Conservation (phyloP, 192 early-diverging fungal species). For the Jimgerdemannia flammicorona region DNA sequence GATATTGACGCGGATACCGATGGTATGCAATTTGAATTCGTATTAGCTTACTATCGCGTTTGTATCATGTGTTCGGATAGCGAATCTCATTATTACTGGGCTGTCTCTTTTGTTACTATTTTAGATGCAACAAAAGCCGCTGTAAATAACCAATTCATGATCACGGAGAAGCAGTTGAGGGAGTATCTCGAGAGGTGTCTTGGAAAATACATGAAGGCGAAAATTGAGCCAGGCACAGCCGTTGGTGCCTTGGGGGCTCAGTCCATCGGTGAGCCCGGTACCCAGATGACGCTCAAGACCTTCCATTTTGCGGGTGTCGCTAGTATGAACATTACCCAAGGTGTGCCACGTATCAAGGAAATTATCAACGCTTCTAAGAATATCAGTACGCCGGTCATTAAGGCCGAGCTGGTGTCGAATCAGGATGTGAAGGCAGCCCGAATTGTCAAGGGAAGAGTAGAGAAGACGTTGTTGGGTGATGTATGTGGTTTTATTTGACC, state of each 20-base stretch:
- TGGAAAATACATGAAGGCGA: conserved; percentile 82
- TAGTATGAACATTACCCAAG: conserved; percentile 98
- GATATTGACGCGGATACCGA: conserved; percentile 42
- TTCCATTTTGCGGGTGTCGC: conserved; percentile 99
- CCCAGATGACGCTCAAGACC: conserved; percentile 99
- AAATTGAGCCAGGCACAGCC: conserved; percentile 93
- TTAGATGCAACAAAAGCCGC: conserved; percentile 38
- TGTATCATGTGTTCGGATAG: not conserved
- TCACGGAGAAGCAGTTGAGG: conserved; percentile 71
- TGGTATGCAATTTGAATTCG: conserved; percentile 8
- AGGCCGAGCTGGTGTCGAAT: conserved; percentile 66
- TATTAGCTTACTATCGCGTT: not conserved
- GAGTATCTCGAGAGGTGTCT: conserved; percentile 76
- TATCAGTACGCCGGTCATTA: conserved; percentile 94
- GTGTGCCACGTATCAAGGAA: conserved; percentile 99
- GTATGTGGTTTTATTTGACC: conserved; percentile 8
- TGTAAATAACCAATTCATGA: conserved; percentile 60
- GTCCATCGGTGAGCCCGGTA: conserved; percentile 97
- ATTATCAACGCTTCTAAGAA: conserved; percentile 98
- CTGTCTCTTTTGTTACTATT: conserved; percentile 2
- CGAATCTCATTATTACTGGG: conserved; percentile 1
- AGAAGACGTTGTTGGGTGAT: conserved; percentile 88
- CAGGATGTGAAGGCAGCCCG: conserved; percentile 72
- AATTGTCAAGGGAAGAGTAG: conserved; percentile 95
- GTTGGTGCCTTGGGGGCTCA: conserved; percentile 97